Evolutionary conservation across 352 stramenopile genomes (phyloP), one percentile per base, ranked within the genome.

Genomic region (Pseudoperonospora humuli): DNA sequence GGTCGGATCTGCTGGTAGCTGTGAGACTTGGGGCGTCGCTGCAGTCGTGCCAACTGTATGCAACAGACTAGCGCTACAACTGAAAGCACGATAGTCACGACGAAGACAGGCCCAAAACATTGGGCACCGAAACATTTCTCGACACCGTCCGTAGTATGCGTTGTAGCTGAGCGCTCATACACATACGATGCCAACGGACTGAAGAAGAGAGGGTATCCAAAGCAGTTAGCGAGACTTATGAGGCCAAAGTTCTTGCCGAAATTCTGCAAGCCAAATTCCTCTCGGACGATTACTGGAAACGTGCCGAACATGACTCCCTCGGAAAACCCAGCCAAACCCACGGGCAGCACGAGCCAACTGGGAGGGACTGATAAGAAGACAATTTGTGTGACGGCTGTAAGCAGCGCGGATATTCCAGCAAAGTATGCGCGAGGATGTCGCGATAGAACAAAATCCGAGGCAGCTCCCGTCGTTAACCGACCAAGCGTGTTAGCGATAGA

Each of bases 201-300:
- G 35, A 77, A 78, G 45, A 90, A 60, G 13, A 93, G 65, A 26
- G 80, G 80, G 39, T 86, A 93, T 6, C 80, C 80, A 31, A 90
- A 70, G 42, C 70, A 84, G 57, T 90, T 93, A 34, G 80, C 80
- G 17, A 89, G 47, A 23, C 75, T 87, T 38, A 93, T 51, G 33
- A 89, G 65, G 5, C 80, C 80, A 43, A 85, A 93, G 51, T 93
- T 93, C 47, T 90, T 90, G 35, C 80, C 80, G 57, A 84, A 89
- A 54, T 93, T 74, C 27, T 59, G 60, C 15, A 83, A 31, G 10
- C 80, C 80, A 44, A 90, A 93, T 26, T 80, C 64, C 33, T 93
- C 80, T 23, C 80, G 80, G 37, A 86, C 72, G 32, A 93, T 72
- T 18, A 93, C 77, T 2, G 80, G 76, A 41, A 86, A 93, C 34